A percentile compares a stretch with the other conserved stretches of the same genome.
These are phyloP conservation scores for Mucor circinelloides DNA, from an alignment of 371 early-diverging fungal species.

Conservation along the genomic window DNA sequence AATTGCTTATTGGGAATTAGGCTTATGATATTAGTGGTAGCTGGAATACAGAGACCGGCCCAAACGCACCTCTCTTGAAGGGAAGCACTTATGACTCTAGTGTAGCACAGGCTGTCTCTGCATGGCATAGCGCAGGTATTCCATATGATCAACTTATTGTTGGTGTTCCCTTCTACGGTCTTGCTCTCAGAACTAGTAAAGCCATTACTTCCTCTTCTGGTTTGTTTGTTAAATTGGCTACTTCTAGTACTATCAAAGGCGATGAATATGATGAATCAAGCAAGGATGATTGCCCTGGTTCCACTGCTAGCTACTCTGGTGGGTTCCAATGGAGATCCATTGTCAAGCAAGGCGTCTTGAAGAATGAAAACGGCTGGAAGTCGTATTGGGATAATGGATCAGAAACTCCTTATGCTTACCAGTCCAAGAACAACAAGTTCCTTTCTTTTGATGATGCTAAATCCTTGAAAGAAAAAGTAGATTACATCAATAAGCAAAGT, in stretches of 20 bases:
- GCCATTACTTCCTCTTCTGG: slow-evolving; percentile 12
- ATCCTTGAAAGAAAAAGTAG: slow-evolving; percentile 53
- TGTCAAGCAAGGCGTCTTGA: slow-evolving; percentile 58
- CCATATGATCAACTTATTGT: slow-evolving; percentile 58
- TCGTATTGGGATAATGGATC: slow-evolving; percentile 60
- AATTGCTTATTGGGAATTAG: neutral
- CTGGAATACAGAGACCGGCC: slow-evolving; percentile 61
- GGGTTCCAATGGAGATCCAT: slow-evolving; percentile 68
- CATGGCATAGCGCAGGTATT: slow-evolving; percentile 62
- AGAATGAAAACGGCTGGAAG: slow-evolving; percentile 54
- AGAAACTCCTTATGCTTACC: slow-evolving; percentile 66
- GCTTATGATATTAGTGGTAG: slow-evolving; percentile 51
- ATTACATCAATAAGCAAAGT: slow-evolving; percentile 44
- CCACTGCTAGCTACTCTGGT: slow-evolving; percentile 49
- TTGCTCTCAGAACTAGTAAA: slow-evolving; percentile 31
- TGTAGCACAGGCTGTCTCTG: slow-evolving; percentile 50
- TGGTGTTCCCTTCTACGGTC: slow-evolving; percentile 65
- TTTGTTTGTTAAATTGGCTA: slow-evolving; percentile 29
- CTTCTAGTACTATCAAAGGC: slow-evolving; percentile 9
- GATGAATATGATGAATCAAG: slow-evolving; percentile 18
- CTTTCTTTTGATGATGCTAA: slow-evolving; percentile 63
- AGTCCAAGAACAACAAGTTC: slow-evolving; percentile 40
- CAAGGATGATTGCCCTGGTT: slow-evolving; percentile 17
- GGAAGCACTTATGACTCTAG: slow-evolving; percentile 40
- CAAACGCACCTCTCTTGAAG: slow-evolving; percentile 64